phyloP scores from a whole-genome alignment of 148 eudicot genomes.

The Amaranthus palmeri region DNA sequence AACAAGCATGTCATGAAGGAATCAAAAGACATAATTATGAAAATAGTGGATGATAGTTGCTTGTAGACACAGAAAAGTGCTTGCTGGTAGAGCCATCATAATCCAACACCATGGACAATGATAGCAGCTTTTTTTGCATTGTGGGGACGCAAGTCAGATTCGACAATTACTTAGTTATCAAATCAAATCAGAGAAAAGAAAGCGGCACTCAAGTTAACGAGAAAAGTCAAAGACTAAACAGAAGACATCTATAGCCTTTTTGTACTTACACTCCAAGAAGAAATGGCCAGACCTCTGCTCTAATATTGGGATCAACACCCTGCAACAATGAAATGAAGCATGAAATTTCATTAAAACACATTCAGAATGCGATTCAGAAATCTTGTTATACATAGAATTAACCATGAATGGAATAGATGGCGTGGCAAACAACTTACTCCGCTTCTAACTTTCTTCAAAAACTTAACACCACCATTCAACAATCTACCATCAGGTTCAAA shows the following conservation, averaged over 20 bases:
- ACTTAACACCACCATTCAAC: slow-evolving; percentile 59
- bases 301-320: slow-evolving; percentile 89
- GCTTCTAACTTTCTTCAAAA: slow-evolving; percentile 65
- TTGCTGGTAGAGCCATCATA: slow-evolving; percentile 7
- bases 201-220: not conserved
- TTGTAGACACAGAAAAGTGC: slow-evolving; percentile 4
- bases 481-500: slow-evolving; percentile 57
- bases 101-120: not conserved
- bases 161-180: not conserved
- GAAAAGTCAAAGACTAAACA: not conserved
- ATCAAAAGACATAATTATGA: slow-evolving; percentile 3
- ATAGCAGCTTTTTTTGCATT: not conserved
- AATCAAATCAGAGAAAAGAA: not conserved
- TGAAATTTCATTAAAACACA: not conserved
- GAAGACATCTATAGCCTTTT: not conserved
- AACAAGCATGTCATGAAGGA: not conserved
- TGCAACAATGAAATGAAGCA: slow-evolving; percentile 24
- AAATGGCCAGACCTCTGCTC: slow-evolving; percentile 98
- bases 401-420: not conserved
- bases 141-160: slow-evolving; percentile 3
- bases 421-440: slow-evolving; percentile 46
- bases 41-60: not conserved
- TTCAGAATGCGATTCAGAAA: not conserved
- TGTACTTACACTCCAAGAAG: slow-evolving; percentile 96
- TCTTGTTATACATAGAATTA: not conserved